Evolutionary conservation across 495 filamentous ascomycete species (phyloP), one percentile per base, ranked within the genome.

Genomic region (Penicillium paxilli): DNA sequence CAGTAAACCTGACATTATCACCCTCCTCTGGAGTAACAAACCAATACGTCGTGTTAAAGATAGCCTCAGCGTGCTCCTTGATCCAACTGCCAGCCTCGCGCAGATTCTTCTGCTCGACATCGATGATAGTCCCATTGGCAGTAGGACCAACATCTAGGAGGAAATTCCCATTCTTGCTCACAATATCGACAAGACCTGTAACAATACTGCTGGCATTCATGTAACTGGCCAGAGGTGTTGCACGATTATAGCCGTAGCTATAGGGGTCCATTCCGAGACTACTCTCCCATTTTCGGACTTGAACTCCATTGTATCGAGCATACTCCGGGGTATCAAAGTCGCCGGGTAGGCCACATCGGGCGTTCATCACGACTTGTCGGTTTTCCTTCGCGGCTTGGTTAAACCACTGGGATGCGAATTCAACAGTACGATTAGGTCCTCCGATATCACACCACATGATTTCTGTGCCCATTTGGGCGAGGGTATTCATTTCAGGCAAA

Each of bases 381-480:
- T 72, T 65, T 32, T 72, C 49, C 9, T 52, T 28, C 1, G 67
- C 64, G 2, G 70, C 67, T 0, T 41, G 47, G 55, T 79, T 80
- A 62, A 72, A 82, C 75, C 75, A 84, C 2, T 32, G 23, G 0
- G 74, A 59, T 2, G 81, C 81, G 51, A 82, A 82, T 4, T 63
- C 58, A 1, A 74, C 70, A 0, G 78, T 81, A 4, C 57, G 32
- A 60, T 83, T 83, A 3, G 79, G 69, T 1, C 70, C 78, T 7
- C 80, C 80, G 37, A 72, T 74, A 53, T 83, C 79, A 57, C 80
- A 82, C 80, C 80, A 83, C 74, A 84, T 78, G 33, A 84, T 81
- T 35, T 84, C 81, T 0, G 75, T 79, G 5, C 65, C 69, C 61
- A 75, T 74, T 14, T 67, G 55, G 2, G 80, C 77, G 1, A 83